A percentile compares a stretch with the other conserved stretches of the same genome.
Conservation (phyloP, 495 filamentous ascomycete genomes). For the Podospora anserina region DNA sequence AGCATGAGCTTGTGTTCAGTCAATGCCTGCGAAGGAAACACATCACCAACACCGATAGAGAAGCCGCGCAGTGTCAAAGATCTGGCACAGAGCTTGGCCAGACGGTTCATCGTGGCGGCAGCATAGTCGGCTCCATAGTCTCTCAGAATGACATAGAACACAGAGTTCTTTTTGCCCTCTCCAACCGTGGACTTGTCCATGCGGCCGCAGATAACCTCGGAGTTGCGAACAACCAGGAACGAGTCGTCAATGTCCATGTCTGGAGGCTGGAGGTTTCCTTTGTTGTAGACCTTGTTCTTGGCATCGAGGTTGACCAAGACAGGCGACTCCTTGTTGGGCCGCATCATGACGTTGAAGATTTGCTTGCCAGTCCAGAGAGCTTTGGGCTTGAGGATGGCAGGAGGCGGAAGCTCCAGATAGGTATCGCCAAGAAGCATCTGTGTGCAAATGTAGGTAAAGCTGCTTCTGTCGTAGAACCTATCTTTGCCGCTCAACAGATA, state of each 20-base stretch:
- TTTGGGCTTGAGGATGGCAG: conserved; percentile 79
- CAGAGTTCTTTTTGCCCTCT: conserved; percentile 92
- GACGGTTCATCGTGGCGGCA: conserved; percentile 86
- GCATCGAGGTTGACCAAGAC: conserved; percentile 91
- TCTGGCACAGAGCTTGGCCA: conserved; percentile 85
- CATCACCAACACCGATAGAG: conserved; percentile 92
- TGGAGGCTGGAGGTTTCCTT: conserved; percentile 47
- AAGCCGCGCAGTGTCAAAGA: conserved; percentile 89
- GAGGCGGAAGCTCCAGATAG: conserved; percentile 80
- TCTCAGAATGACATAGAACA: conserved; percentile 93
- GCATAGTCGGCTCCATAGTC: conserved; percentile 90
- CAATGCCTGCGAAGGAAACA: conserved; percentile 72
- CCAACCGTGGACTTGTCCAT: conserved; percentile 98
- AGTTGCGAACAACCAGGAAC: conserved; percentile 90
- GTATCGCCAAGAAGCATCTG: conserved; percentile 87
- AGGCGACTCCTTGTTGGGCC: conserved; percentile 73
- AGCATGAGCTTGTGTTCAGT: conserved; percentile 67
- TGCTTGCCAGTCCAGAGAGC: conserved; percentile 97
- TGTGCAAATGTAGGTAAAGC: conserved; percentile 83
- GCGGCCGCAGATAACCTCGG: conserved; percentile 94
- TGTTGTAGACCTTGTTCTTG: conserved; percentile 76
- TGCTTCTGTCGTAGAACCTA: conserved; percentile 79
- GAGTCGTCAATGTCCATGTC: conserved; percentile 83
- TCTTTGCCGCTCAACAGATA: conserved; percentile 92
- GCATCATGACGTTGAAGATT: conserved; percentile 92